These are phyloP conservation scores for Aspergillus alliaceus DNA, from an alignment of 2,329 filamentous ascomycete species.

Conservation along the genomic window DNA sequence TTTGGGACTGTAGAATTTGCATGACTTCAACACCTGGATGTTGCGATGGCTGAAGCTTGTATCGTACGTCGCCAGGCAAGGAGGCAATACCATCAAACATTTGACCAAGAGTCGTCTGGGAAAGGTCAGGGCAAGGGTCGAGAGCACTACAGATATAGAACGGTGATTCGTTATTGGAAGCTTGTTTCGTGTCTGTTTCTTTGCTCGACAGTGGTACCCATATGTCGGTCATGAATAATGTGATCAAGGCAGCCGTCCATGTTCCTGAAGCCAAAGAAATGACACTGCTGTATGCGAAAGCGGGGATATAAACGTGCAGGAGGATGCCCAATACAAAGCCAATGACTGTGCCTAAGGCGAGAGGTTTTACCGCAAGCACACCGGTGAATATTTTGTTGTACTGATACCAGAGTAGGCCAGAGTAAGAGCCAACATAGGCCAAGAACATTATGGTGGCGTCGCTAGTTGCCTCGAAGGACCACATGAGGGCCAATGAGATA, in stretches of 20 bases:
- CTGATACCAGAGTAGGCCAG: conserved; percentile 47
- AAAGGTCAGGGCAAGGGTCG: conserved; percentile 47
- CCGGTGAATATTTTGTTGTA: conserved; percentile 54
- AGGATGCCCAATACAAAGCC: conserved; percentile 50
- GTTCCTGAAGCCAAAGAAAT: conserved; percentile 51
- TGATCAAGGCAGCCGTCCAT: conserved; percentile 55
- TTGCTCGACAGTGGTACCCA: conserved; percentile 42
- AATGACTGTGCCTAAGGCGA: conserved; percentile 47
- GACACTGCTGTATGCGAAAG: conserved; percentile 48
- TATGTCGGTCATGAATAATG: conserved; percentile 51
- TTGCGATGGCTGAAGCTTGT: conserved; percentile 39
- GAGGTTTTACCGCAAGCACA: conserved; percentile 48
- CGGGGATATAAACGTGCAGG: conserved; percentile 37
- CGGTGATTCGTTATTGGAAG: conserved; percentile 1
- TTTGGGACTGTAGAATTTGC: conserved; percentile 39
- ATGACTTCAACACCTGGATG: conserved; percentile 49
- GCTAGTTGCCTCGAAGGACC: conserved; percentile 48
- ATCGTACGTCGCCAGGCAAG: conserved; percentile 45
- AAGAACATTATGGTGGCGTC: conserved; percentile 51
- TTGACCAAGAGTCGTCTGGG: conserved; percentile 51
- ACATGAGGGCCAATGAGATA: conserved; percentile 51
- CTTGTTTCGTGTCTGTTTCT: not conserved
- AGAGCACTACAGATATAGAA: conserved; percentile 48
- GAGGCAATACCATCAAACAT: conserved; percentile 45
- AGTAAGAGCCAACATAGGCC: conserved; percentile 50